A percentile compares a stretch with the other conserved stretches of the same genome.
phyloP scores from a whole-genome alignment of 345 rosid genomes.

The Rhodamnia argentea region DNA sequence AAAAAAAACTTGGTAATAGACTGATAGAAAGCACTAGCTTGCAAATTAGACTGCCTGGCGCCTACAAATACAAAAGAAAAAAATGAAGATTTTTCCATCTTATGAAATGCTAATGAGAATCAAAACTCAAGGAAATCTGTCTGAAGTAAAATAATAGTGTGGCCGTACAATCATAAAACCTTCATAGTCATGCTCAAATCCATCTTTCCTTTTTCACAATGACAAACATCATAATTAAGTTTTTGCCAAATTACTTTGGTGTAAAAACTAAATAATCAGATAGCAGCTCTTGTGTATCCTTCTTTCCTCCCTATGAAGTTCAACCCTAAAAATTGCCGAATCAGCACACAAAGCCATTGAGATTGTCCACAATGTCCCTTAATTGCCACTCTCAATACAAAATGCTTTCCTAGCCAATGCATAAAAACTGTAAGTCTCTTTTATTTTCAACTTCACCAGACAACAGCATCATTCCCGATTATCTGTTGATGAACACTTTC shows the following conservation, averaged over 20 bases:
- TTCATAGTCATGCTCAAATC: neutral
- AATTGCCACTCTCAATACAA: neutral
- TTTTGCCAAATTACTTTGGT: neutral
- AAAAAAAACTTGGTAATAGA: neutral
- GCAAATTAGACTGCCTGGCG: neutral
- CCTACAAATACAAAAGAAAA: neutral
- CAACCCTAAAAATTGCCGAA: neutral
- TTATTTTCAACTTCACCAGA: neutral
- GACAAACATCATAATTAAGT: neutral
- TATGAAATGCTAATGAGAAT: neutral
- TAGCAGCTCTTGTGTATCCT: neutral
- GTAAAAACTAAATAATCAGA: neutral
- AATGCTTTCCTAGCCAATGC: neutral
- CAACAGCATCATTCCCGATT: neutral
- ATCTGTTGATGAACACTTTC: neutral
- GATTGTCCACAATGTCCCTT: neutral
- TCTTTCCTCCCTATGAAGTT: neutral
- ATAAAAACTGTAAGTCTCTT: neutral
- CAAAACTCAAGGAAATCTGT: neutral
- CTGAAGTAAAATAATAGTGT: neutral
- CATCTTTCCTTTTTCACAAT: neutral
- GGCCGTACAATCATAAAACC: neutral
- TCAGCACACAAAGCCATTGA: neutral
- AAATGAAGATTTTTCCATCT: neutral
- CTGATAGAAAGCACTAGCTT: neutral